Evolutionary conservation across 139 green algal species (phyloP), one percentile per base, ranked within the genome.

Genomic region (Nannochloris sp.): DNA sequence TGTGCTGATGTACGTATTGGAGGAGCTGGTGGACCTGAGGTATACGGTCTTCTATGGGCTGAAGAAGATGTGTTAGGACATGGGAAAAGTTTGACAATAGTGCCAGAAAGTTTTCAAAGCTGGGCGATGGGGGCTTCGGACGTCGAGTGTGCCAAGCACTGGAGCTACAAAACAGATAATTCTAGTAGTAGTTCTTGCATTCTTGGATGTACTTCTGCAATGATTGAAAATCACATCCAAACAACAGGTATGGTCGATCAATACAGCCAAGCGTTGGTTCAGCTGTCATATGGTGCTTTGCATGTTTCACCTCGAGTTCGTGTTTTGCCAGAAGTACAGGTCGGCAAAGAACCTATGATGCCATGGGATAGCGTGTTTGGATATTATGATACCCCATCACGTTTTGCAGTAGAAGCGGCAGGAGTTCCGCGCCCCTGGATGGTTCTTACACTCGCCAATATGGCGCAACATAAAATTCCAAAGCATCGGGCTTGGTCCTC

Each of bases 251-350:
- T 73, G 48, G 61, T 75, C 24, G 68, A 78, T 37, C 68, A 72
- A 24, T 54, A 80, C 47, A 62, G 51, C 30, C 54, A 85, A 42
- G 79, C 70, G 6, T 31, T 89, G 3, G 73, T 79, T 27, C 71
- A 75, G 7, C 58, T 61, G 12, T 64, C 32, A 23, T 89, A 87
- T 57, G 82, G 82, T 30, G 39, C 42, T 10, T n/a, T 89, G 51
- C 9, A 9, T 45, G 9, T 59, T 9, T 10, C 12, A 19, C 48
- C 48, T 10, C 9, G 9, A 19, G 9, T 12, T 19, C 27, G 9
- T 12, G 48, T 59, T 10, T 12, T 59, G 9, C 48, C 48, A 27
- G 48, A 59, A 36, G 12, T 12, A 9, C 48, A 9, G 9, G 12
- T 59, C 27, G 9, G 9, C 9, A 9, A 36, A 59, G 12, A 59